Base-by-base conservation (phyloP, 495 filamentous ascomycete species). In the Hyaloscypha hepaticicola region DNA sequence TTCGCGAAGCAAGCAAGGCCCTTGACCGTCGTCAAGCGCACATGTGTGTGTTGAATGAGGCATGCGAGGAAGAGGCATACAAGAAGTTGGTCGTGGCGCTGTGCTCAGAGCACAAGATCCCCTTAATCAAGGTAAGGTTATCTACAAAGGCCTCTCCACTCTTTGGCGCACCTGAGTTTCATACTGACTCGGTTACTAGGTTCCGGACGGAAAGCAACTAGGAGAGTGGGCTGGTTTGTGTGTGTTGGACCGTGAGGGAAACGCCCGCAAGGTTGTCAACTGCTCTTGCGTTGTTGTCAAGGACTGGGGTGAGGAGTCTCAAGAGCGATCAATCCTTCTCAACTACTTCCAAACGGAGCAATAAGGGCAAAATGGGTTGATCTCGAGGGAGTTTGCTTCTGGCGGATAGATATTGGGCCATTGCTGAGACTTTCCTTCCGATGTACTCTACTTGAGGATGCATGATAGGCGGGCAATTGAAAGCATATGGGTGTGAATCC, bases 171-270 rank as follows among this genome's bases (percentile, higher is more conserved):
- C n/a, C n/a, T n/a, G n/a, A n/a, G n/a, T n/a, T n/a, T n/a, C n/a
- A n/a, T n/a, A n/a, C n/a, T n/a, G n/a, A n/a, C n/a, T n/a, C n/a
- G n/a, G n/a, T n/a, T n/a, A n/a, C n/a, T n/a, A n/a, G n/a, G 94
- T 99, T 67, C 93, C 94, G 75, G 95, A 99, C 81, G 95, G 95
- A 77, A 99, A 99, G 88, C 90, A 96, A 84, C 83, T 99, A 71
- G 95, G 95, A 82, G 96, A 99, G 85, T 98, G 96, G 95, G 93
- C 96, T 78, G 95, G 95, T 79, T 87, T 99, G 79, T 99, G 95
- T 97, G 85, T 96, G 72, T 87, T 99, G 75, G 95, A 99, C 82
- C 93, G 95, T 76, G 95, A 99, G 83, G 95, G 95, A 76, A 99
- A 98, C 80, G 92, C 95, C 66, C 90, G 95, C 79, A 99, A 99